These are phyloP conservation scores for Porcisia deanei DNA, from an alignment of 208 protist species.

Conservation along the genomic window DNA sequence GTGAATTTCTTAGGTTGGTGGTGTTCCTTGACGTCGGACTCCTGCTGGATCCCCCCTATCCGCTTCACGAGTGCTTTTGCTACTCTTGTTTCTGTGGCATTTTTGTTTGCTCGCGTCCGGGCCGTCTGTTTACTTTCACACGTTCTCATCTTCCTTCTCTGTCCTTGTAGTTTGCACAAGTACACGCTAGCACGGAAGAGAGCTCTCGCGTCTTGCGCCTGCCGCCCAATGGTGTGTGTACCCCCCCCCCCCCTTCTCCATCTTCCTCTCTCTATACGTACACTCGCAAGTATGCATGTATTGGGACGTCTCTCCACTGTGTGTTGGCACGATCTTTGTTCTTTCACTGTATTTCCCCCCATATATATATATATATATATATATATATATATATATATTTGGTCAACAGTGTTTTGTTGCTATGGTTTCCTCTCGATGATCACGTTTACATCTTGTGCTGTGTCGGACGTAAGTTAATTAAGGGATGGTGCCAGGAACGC, in stretches of 20 bases:
- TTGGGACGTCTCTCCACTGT: too few relatives aligned
- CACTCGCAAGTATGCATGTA: too few relatives aligned
- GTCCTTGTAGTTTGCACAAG: neutral
- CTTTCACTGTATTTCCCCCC: neutral
- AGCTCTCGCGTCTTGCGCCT: neutral
- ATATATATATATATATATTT: neutral
- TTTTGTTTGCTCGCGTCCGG: neutral
- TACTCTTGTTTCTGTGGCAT: neutral
- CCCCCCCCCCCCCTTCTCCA: neutral
- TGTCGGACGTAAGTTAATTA: neutral
- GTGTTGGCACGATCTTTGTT: neutral
- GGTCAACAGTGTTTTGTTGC: neutral
- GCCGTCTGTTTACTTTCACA: neutral
- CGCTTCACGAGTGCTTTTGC: neutral
- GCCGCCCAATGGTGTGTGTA: too few relatives aligned
- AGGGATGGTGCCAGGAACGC: neutral
- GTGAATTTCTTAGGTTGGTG: neutral
- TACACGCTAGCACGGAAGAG: neutral
- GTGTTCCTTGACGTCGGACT: neutral
- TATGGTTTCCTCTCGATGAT: conserved; percentile 8
- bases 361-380: neutral
- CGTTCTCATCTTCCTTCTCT: neutral
- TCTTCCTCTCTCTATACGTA: neutral
- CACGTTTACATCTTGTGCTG: neutral
- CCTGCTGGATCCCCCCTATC: neutral